These are phyloP conservation scores for Sanguinoderma infundibulare DNA, from an alignment of 1,284 basidiomycete genomes.

Conservation along the genomic window DNA sequence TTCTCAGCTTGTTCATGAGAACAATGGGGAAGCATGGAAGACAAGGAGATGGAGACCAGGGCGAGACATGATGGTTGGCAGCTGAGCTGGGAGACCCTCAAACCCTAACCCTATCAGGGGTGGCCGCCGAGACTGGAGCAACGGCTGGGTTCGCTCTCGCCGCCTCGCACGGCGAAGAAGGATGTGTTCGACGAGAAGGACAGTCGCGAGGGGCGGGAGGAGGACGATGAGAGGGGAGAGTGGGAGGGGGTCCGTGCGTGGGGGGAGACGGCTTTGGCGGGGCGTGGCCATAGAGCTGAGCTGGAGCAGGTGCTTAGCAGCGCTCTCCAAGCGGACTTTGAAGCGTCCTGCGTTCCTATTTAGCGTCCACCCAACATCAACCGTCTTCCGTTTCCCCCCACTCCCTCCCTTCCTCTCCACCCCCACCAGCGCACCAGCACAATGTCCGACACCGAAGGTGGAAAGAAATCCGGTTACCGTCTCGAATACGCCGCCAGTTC, in stretches of 20 bases:
- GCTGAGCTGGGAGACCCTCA: neutral
- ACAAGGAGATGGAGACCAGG: neutral
- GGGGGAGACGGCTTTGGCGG: constrained; percentile 20
- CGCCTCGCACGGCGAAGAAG: neutral
- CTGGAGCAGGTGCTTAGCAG: constrained; percentile 26
- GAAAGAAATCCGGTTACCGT: constrained; percentile 68
- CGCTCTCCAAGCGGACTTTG: constrained; percentile 40
- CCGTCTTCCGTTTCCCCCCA: constrained; percentile 26
- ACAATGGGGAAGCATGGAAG: neutral
- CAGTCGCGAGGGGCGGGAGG: neutral
- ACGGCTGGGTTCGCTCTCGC: neutral
- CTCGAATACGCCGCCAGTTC: constrained; percentile 73
- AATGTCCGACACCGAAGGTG: constrained; percentile 63
- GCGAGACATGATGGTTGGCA: neutral
- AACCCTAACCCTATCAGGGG: constrained; percentile 21
- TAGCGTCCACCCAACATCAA: constrained; percentile 29
- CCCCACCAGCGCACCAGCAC: constrained; percentile 24
- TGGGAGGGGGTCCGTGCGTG: constrained; percentile 29
- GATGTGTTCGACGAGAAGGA: neutral
- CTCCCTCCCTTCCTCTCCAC: constrained; percentile 25
- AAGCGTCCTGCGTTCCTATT: constrained; percentile 32
- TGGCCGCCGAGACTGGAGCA: neutral
- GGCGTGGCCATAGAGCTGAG: constrained; percentile 17
- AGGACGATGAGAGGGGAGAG: constrained; percentile 2
- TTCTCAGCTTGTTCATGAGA: neutral